Conservation (phyloP, 805 yeast genomes). For the Candida fluviatilis region DNA sequence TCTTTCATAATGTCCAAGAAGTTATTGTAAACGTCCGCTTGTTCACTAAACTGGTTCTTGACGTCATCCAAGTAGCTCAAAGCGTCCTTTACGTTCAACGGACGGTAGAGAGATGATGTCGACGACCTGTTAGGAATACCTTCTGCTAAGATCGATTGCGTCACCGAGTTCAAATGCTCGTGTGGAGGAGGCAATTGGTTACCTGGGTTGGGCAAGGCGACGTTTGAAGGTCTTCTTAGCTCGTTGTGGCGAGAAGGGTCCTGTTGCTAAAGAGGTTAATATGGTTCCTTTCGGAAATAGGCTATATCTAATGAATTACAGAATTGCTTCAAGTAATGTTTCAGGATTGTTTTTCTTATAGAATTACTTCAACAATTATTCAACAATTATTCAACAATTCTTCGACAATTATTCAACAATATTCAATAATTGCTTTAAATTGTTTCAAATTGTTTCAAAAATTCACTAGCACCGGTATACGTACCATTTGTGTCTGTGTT, state of each 20-base stretch:
- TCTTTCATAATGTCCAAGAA: slow-evolving; percentile 98
- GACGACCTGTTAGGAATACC: slow-evolving; percentile 40
- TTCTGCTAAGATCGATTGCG: slow-evolving; percentile 13
- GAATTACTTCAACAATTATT: too few species aligned
- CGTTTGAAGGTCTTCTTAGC: slow-evolving; percentile 22
- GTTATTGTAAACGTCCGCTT: slow-evolving; percentile 94
- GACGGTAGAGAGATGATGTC: slow-evolving; percentile 54
- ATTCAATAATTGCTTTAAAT: too few species aligned
- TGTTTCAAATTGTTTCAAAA: too few species aligned
- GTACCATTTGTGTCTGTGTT: slow-evolving; percentile 17
- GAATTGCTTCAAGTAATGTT: too few species aligned
- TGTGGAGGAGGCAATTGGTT: slow-evolving; percentile 21
- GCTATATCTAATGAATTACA: too few species aligned
- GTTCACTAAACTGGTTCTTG: slow-evolving; percentile 83
- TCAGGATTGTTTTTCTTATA: too few species aligned
- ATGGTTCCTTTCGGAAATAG: slow-evolving; percentile 10
- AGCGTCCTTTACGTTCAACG: slow-evolving; percentile 94
- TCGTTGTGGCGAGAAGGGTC: slow-evolving; percentile 10
- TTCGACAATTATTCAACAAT: too few species aligned
- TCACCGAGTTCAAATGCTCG: slow-evolving; percentile 10
- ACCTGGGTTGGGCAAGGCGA: slow-evolving; percentile 14
- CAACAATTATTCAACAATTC: too few species aligned
- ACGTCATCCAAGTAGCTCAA: slow-evolving; percentile 93
- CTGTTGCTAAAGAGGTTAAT: slow-evolving; percentile 7
- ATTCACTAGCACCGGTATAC: slow-evolving; percentile 14